phyloP scores from a whole-genome alignment of 1,139 yeast genomes.

The Debaryomyces robertsiae region DNA sequence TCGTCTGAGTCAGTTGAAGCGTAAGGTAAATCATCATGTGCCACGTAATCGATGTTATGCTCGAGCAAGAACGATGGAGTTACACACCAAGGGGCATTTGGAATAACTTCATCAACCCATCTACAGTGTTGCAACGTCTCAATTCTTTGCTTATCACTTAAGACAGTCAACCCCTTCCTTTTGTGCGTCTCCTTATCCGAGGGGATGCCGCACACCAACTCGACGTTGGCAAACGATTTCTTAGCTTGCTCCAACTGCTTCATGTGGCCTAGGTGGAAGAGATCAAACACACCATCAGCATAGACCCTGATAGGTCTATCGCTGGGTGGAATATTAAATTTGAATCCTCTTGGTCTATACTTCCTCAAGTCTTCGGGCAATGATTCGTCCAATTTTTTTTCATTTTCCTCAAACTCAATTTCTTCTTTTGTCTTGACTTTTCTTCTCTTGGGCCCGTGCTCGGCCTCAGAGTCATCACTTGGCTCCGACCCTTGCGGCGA shows the following conservation, averaged over 20 bases:
- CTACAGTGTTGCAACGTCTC: conserved; percentile 88
- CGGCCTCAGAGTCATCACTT: conserved; percentile 17
- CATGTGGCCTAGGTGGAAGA: conserved; percentile 97
- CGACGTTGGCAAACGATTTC: conserved; percentile 83
- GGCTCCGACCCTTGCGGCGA: conserved; percentile 20
- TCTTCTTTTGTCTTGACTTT: conserved; percentile 32
- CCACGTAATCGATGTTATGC: conserved; percentile 91
- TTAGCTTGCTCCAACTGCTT: conserved; percentile 95
- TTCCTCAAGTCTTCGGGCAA: conserved; percentile 66
- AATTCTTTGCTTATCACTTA: conserved; percentile 82
- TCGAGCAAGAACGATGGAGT: conserved; percentile 75
- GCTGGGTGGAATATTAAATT: conserved; percentile 77
- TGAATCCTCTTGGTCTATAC: conserved; percentile 70
- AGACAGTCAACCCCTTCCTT: conserved; percentile 88
- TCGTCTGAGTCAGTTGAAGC: conserved; percentile 87
- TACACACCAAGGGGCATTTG: conserved; percentile 95
- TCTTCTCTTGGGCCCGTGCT: conserved; percentile 24
- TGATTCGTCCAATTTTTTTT: conserved; percentile 56
- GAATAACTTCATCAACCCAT: conserved; percentile 97
- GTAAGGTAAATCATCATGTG: conserved; percentile 96
- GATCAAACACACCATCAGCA: conserved; percentile 97
- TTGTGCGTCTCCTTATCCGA: conserved; percentile 88
- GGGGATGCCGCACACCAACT: conserved; percentile 89
- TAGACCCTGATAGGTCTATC: conserved; percentile 88
- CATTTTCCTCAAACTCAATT: conserved; percentile 50